Percentiles rank a stretch among this genome's conserved stretches.
These are phyloP conservation scores for Begonia loranthoides DNA, from an alignment of 306 rosid genomes.

Conservation along the genomic window DNA sequence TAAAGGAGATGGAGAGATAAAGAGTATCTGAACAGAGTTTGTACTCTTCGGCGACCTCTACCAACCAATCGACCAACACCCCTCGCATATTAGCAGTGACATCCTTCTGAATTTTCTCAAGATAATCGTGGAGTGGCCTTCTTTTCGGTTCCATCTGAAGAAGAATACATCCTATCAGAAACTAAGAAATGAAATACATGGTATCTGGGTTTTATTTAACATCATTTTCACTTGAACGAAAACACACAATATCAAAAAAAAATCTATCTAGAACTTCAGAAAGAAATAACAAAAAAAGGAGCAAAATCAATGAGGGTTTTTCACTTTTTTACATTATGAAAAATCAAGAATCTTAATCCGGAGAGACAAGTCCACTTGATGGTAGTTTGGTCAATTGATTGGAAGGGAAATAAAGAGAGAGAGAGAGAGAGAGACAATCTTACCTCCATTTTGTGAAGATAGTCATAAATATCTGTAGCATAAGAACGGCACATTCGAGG, in stretches of 20 bases:
- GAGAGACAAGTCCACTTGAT: not conserved
- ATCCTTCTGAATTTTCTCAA: slow-evolving; percentile 59
- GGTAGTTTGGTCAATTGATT: not conserved
- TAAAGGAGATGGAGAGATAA: slow-evolving; percentile 37
- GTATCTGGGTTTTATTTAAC: not conserved
- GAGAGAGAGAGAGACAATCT: not conserved
- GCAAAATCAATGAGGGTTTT: too few relatives aligned
- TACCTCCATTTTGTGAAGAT: slow-evolving; percentile 69
- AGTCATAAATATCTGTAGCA: slow-evolving; percentile 53
- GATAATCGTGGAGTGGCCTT: slow-evolving; percentile 50
- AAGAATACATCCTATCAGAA: not conserved
- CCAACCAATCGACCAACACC: slow-evolving; percentile 81
- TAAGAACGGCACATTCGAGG: slow-evolving; percentile 49
- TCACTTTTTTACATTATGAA: not conserved
- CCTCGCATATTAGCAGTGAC: slow-evolving; percentile 61
- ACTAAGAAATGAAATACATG: not conserved
- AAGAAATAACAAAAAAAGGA: too few relatives aligned
- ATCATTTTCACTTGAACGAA: not conserved
- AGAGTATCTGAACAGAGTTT: slow-evolving; percentile 73
- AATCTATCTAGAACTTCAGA: too few relatives aligned
- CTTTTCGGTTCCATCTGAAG: slow-evolving; percentile 46
- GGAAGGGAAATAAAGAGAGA: not conserved
- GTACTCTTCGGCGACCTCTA: slow-evolving; percentile 82
- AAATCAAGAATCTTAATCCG: not conserved
- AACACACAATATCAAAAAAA: too few relatives aligned